A percentile compares a stretch with the other conserved stretches of the same genome.
Conservation (phyloP, 2,329 filamentous ascomycete genomes). For the Colletotrichum theobromicola region DNA sequence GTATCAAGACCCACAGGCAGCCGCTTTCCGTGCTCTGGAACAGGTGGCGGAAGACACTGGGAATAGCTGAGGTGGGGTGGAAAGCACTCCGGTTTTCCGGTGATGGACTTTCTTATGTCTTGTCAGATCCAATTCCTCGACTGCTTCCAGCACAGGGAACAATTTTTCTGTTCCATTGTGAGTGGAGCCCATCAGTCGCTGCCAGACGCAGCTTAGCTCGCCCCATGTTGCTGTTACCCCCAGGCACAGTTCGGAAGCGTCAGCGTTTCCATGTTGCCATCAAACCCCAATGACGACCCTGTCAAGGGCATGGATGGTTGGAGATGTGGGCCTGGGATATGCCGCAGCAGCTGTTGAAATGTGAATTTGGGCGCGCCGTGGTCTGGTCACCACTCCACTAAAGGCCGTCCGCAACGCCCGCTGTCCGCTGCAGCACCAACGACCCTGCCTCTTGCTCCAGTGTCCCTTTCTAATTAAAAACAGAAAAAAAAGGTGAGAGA, state of each 20-base stretch:
- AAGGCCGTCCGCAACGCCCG: conserved; percentile 7
- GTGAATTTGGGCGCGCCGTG: neutral
- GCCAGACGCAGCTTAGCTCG: conserved; percentile 14
- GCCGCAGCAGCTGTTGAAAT: neutral
- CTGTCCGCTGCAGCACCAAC: neutral
- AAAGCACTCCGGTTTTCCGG: neutral
- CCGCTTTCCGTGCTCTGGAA: neutral
- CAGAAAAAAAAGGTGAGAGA: neutral
- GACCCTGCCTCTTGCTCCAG: neutral
- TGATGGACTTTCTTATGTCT: neutral
- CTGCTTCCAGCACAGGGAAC: neutral
- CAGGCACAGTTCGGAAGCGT: neutral
- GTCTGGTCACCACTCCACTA: conserved; percentile 5
- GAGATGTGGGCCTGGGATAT: neutral
- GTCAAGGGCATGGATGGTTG: neutral
- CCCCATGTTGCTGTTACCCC: neutral
- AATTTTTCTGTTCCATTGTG: neutral
- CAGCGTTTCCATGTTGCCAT: neutral
- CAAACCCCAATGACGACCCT: neutral
- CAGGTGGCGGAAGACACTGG: neutral
- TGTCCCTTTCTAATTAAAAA: neutral
- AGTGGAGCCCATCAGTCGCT: neutral
- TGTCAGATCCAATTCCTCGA: neutral
- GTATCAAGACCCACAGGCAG: neutral
- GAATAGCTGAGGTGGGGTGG: no score